phyloP scores from a whole-genome alignment of 2,329 filamentous ascomycete species.

The Boeremia exigua region DNA sequence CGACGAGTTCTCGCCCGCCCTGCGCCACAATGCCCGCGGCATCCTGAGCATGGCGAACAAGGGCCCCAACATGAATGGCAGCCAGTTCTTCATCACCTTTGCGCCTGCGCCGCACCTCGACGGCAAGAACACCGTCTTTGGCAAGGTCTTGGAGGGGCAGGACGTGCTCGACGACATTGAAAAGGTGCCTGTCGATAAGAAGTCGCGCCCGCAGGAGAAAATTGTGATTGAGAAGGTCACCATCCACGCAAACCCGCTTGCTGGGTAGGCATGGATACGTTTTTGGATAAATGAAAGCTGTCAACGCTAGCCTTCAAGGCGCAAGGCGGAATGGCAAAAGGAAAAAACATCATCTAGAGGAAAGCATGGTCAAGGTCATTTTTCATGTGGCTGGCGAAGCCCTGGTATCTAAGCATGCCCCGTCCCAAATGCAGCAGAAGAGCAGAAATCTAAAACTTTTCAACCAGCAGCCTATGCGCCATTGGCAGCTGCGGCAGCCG shows the following conservation, averaged over 20 bases:
- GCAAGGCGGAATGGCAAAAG: no score
- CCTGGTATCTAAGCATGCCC: constrained; percentile 44
- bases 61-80: constrained; percentile 74
- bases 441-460: constrained; percentile 25
- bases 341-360: not conserved
- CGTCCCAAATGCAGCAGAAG: constrained; percentile 32
- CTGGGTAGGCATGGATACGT: constrained; percentile 53
- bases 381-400: constrained; percentile 41
- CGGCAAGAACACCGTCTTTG: constrained; percentile 84
- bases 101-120: constrained; percentile 81
- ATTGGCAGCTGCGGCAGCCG: constrained; percentile 17
- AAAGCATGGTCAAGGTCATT: constrained; percentile 1
- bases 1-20: constrained; percentile 76
- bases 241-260: constrained; percentile 81
- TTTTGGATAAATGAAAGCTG: no score
- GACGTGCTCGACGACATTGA: constrained; percentile 75
- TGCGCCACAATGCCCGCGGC: constrained; percentile 72
- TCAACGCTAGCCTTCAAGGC: no score
- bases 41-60: constrained; percentile 82
- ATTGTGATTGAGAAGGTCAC: constrained; percentile 72
- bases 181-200: constrained; percentile 75
- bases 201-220: constrained; percentile 72
- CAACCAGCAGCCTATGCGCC: not conserved
- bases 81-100: constrained; percentile 82
- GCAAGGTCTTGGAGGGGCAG: constrained; percentile 67